phyloP scores from a whole-genome alignment of 768 basidiomycete species.

The Serendipita vermifera region DNA sequence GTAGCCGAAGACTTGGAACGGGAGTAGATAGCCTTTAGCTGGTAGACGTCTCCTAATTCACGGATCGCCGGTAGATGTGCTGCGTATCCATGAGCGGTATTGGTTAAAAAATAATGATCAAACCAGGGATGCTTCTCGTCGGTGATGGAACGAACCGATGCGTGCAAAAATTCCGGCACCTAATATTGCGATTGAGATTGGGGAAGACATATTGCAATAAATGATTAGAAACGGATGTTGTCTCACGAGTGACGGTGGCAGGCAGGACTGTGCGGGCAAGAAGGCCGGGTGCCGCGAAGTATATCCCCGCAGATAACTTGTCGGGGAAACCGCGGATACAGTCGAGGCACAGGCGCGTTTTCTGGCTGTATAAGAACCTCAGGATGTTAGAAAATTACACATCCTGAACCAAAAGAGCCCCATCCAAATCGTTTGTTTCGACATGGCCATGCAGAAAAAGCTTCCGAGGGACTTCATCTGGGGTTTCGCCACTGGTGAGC shows the following conservation, averaged over 20 bases:
- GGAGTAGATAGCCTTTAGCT: slow-evolving; percentile 65
- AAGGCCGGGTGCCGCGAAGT: slow-evolving; percentile 4
- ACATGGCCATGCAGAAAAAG: slow-evolving; percentile 22
- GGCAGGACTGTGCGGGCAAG: background rate
- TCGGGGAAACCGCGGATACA: background rate
- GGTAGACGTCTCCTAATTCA: slow-evolving; percentile 34
- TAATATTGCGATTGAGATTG: slow-evolving; percentile 54
- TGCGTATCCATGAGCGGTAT: slow-evolving; percentile 20
- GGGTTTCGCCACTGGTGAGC: slow-evolving; percentile 57
- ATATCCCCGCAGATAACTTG: too few relatives aligned
- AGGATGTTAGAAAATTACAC: too few relatives aligned
- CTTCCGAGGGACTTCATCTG: slow-evolving; percentile 51
- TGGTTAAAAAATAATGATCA: slow-evolving; percentile 18
- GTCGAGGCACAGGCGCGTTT: background rate
- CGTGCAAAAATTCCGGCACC: slow-evolving; percentile 71
- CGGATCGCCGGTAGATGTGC: slow-evolving; percentile 72
- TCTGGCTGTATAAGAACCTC: background rate
- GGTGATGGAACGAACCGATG: slow-evolving; percentile 35
- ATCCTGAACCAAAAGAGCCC: slow-evolving; percentile 5
- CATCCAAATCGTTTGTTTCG: background rate
- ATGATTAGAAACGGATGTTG: slow-evolving; percentile 13
- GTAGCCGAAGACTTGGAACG: slow-evolving; percentile 50
- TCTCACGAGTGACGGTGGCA: background rate
- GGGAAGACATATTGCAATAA: slow-evolving; percentile 26
- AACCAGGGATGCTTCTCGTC: slow-evolving; percentile 7